Evolutionary conservation across 2,329 filamentous ascomycete species (phyloP).

Genomic region (Penicillium rolfsii): DNA sequence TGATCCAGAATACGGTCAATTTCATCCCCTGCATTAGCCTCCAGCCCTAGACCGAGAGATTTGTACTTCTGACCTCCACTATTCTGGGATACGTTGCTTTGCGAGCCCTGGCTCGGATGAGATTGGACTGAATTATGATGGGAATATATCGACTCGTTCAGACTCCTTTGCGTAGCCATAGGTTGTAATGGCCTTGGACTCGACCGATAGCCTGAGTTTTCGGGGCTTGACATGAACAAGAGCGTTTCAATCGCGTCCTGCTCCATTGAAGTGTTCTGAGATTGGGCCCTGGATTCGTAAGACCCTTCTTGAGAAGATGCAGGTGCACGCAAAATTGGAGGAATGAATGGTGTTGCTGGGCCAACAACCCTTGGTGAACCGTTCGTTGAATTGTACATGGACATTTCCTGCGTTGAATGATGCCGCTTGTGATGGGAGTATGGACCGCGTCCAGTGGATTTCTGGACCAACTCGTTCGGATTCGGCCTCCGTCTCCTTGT

Average conservation of each 20-base stretch:
- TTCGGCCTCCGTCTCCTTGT: conserved; percentile 43
- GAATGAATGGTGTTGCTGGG: conserved; percentile 39
- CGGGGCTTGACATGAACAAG: conserved; percentile 56
- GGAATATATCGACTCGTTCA: conserved; percentile 31
- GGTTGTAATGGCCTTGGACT: conserved; percentile 36
- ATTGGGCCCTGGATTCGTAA: conserved; percentile 41
- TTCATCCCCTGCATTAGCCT: conserved; percentile 43
- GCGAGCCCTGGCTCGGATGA: conserved; percentile 25
- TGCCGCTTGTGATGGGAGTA: conserved; percentile 37
- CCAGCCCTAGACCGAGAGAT: conserved; percentile 25
- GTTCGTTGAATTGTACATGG: conserved; percentile 24
- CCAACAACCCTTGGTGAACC: conserved; percentile 28
- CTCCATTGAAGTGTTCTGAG: conserved; percentile 52
- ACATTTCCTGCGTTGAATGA: conserved; percentile 38
- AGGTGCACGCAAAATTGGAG: conserved; percentile 25
- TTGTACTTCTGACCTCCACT: conserved; percentile 12
- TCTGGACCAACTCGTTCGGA: conserved; percentile 35
- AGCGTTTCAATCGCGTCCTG: conserved; percentile 56
- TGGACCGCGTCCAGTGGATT: conserved; percentile 23
- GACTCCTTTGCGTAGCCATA: conserved; percentile 29
- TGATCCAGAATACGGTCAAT: conserved; percentile 48
- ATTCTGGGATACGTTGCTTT: conserved; percentile 20
- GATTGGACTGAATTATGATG: conserved; percentile 14
- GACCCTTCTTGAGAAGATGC: conserved; percentile 30
- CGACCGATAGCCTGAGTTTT: conserved; percentile 50